Conservation (phyloP, 108 stramenopile genomes). For the Nannochloropsis gaditana region DNA sequence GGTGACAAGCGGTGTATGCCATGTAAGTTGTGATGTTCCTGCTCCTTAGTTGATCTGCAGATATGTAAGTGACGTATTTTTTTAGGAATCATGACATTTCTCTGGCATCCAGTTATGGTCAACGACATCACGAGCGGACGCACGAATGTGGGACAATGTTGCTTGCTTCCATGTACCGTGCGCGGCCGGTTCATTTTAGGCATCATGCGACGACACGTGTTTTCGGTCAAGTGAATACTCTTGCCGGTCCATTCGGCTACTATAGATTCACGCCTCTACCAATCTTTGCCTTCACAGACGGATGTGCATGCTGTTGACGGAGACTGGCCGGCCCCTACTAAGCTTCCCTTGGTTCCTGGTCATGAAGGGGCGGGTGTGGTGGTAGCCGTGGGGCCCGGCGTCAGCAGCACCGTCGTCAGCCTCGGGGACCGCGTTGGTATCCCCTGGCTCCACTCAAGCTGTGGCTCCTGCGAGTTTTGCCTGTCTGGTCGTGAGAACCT, state of each 20-base stretch:
- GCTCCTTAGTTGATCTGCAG: too few species aligned
- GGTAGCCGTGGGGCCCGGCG: neutral
- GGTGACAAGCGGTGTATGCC: neutral
- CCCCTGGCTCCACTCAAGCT: slow-evolving; percentile 16
- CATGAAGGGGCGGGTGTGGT: slow-evolving; percentile 8
- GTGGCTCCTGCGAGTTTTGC: slow-evolving; percentile 14
- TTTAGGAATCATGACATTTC: too few species aligned
- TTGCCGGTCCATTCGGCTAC: too few species aligned
- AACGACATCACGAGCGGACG: too few species aligned
- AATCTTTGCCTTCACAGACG: neutral
- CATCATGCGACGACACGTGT: too few species aligned
- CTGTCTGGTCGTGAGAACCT: neutral
- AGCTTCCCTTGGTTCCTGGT: slow-evolving; percentile 15
- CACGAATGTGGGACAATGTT: too few species aligned
- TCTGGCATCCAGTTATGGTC: too few species aligned
- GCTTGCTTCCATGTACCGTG: too few species aligned
- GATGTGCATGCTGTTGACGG: slow-evolving; percentile 16
- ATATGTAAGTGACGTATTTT: too few species aligned
- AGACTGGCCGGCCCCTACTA: neutral
- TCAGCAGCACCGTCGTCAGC: neutral
- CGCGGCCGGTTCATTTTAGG: too few species aligned
- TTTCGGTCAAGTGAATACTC: too few species aligned
- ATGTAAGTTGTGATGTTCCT: neutral
- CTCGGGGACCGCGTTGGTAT: neutral
- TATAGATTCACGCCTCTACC: too few species aligned